Percentiles rank a stretch among this genome's conserved stretches.
These are phyloP conservation scores for Aspergillus ochraceus DNA, from an alignment of 2,329 filamentous ascomycete species.

Conservation along the genomic window DNA sequence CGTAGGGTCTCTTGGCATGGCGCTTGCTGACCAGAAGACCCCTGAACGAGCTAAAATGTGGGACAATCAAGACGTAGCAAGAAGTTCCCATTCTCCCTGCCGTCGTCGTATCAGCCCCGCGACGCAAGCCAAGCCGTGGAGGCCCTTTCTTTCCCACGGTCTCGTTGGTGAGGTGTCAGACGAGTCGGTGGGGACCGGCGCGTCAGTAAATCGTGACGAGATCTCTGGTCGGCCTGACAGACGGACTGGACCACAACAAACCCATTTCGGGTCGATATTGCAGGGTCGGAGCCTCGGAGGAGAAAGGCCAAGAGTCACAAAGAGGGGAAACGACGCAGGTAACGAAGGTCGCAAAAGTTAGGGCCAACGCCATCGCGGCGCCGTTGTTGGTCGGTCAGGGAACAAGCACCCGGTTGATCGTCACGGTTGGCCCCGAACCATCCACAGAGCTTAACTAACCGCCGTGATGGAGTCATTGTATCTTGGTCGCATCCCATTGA, in stretches of 20 bases:
- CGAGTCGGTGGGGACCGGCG: neutral
- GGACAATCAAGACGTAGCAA: neutral
- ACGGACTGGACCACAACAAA: neutral
- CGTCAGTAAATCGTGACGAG: neutral
- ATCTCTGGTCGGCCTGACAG: neutral
- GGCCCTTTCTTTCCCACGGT: neutral
- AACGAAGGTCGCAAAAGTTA: neutral
- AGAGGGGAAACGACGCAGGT: neutral
- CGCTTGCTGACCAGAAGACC: conserved; percentile 24
- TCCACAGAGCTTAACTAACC: conserved; percentile 24
- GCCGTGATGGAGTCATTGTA: conserved; percentile 16
- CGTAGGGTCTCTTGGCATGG: conserved; percentile 33
- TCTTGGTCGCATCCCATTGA: neutral
- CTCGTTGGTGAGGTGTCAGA: conserved; percentile 6
- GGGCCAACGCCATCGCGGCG: neutral
- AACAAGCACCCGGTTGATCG: conserved; percentile 25
- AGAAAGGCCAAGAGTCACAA: neutral
- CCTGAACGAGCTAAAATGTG: neutral
- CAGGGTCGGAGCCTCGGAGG: neutral
- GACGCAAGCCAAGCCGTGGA: neutral
- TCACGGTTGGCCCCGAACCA: conserved; percentile 22
- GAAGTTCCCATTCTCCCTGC: neutral
- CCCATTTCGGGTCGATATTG: neutral
- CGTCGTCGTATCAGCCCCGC: neutral
- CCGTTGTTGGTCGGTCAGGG: conserved; percentile 5